Evolutionary conservation across 371 early-diverging fungal species (phyloP), one percentile per base, ranked within the genome.

Genomic region (Apophysomyces sp.): DNA sequence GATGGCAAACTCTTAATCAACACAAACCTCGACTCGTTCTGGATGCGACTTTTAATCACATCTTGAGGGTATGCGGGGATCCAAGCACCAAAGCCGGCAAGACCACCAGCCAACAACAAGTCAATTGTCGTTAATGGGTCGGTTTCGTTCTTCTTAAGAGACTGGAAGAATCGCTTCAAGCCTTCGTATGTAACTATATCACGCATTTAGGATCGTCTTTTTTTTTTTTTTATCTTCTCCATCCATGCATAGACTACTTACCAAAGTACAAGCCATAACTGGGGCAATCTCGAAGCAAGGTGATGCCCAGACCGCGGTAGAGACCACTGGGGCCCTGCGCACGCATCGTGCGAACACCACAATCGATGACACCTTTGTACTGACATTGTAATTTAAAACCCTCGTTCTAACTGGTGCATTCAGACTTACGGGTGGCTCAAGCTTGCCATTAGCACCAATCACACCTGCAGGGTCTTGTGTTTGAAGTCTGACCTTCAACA

Each of bases 21-120:
- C 34, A 8, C 12, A 4, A 72, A 77, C 72, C 72, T 66, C 54
- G 72, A 65, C 58, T 83, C 77, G 61, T 81, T 89, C 71, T 94
- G 92, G 74, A 90, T 86, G 29, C 87, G 80, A 59, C 89, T 89
- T 73, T 95, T 95, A 68, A 94, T 78, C 18, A 95, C 93, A 69
- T 95, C 95, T 69, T 93, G 93, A 29, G 95, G 95, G 68, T 92
- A 94, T 27, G 92, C 91, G 2, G 91, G 87, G 13, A 94, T 70
- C 95, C 95, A 95, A 24, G 93, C 91, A 37, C 82, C 87, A 54
- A 91, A 84, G 27, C 95, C 95, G 15, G 94, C 91, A 39, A 88
- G 67, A 49, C 94, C 94, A 60, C 95, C 95, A 11, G 93, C 89
- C 69, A 94, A 63, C 54, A 94, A 74, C 60, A 93, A 74, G 63